Evolutionary conservation across 495 filamentous ascomycete species (phyloP), one percentile per base, ranked within the genome.

Genomic region (Aspergillus asperescens): DNA sequence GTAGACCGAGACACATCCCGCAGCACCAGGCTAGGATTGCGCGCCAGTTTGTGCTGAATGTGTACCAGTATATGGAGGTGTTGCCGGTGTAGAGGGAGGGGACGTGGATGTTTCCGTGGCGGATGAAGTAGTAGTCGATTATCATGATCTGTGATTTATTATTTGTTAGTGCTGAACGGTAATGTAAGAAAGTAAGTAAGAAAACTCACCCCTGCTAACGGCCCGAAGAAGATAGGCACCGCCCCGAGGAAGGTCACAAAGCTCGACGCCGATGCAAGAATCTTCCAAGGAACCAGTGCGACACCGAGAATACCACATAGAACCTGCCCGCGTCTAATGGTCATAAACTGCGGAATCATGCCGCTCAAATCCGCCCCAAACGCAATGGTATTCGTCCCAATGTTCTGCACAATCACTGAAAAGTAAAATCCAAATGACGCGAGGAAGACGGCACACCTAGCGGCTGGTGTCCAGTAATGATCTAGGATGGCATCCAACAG

Each of bases 81-180:
- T 41, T 18, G 8, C 13, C 39, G 32, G 38, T 31, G 22, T 54
- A 54, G 1, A 54, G 23, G 0, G 41, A 47, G 3, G 50, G 41
- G 32, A 54, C 41, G 42, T 54, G 50, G 50, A 54, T 54, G 50
- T 46, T 54, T 1, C 50, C 50, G 35, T 47, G 28, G 7, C 50
- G 50, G 38, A n/a, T n/a, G 3, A 9, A 16, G 50, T 47, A 6
- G 22, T 54, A 54, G 34, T 54, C 50, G 2, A 28, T n/a, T 3
- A 54, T 54, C 0, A 54, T 47, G 7, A 54, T 47, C 50, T 54
- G 18, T 4, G 7, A 32, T 12, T n/a, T n/a, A n/a, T n/a, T n/a
- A n/a, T 18, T 37, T 37, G 15, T 37, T 37, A 37, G n/a, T 19
- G n/a, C 10, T 29, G n/a, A n/a, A n/a, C n/a, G n/a, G n/a, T n/a